Conservation (phyloP, 495 filamentous ascomycete genomes). For the Aspergillus biplanus region DNA sequence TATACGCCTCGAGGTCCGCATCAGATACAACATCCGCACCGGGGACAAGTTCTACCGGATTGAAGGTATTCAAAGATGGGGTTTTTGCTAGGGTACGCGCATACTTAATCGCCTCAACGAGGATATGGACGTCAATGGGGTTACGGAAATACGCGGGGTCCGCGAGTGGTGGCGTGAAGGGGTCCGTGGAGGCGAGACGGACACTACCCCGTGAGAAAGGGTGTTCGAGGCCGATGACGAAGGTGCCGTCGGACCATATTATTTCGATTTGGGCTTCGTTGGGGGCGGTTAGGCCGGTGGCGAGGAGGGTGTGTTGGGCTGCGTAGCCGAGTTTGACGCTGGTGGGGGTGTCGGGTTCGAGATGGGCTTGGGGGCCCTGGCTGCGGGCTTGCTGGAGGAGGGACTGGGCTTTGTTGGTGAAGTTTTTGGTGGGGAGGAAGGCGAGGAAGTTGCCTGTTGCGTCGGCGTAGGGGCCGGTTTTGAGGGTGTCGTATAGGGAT, state of each 20-base stretch:
- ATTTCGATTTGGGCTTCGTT: conserved; percentile 15
- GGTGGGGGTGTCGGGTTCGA: neutral
- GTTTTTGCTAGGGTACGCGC: neutral
- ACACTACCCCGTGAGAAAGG: conserved; percentile 12
- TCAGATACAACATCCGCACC: neutral
- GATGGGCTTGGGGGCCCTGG: neutral
- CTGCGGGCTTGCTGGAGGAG: neutral
- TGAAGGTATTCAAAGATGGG: neutral
- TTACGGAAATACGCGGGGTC: conserved; percentile 2
- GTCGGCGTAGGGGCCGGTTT: conserved; percentile 13
- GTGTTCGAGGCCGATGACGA: conserved; percentile 8
- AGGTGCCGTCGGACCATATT: conserved; percentile 14
- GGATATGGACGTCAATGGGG: conserved; percentile 1
- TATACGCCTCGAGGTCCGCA: neutral
- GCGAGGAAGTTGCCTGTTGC: conserved; percentile 13
- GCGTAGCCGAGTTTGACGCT: conserved; percentile 8
- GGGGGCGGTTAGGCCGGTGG: neutral
- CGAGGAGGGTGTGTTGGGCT: conserved; percentile 4
- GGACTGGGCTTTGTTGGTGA: neutral
- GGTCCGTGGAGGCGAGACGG: neutral
- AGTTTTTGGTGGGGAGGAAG: conserved; percentile 9
- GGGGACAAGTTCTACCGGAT: neutral
- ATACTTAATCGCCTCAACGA: conserved; percentile 4
- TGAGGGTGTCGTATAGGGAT: conserved; percentile 1
- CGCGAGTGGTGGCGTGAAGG: neutral